Evolutionary conservation across 768 basidiomycete species (phyloP), one percentile per base, ranked within the genome.

Genomic region (Leccinum barrowsii): DNA sequence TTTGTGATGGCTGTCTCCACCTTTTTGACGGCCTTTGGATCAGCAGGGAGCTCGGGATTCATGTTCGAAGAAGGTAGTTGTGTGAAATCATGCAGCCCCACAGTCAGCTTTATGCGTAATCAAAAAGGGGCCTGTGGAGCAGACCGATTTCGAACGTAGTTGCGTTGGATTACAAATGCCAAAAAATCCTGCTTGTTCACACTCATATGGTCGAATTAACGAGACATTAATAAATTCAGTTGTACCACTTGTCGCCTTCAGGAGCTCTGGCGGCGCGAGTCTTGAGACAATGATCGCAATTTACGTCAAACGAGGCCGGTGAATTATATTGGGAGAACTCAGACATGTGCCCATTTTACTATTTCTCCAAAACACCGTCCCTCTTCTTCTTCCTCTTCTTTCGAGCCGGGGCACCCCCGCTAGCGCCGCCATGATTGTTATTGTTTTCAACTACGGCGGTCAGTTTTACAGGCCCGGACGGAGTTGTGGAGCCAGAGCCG

Each of bases 1-100:
- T 76, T 76, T 4, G 73, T 63, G 35, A 83, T 69, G 17, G 71
- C 69, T 56, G 78, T 81, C 66, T 84, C 81, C 50, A 76, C 56
- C 63, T 75, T 70, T 64, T 76, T 77, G 46, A 75, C 50, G 7
- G 73, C 66, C 57, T 65, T 66, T 54, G 60, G 66, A 61, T 64
- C 69, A 26, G 55, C 5, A 50, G 64, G 61, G 47, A 64, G 19
- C 55, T 59, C 48, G 5, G 61, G 5, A 32, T 55, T 59, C 74
- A 76, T 73, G 57, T 54, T 57, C 53, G 21, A 21, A 37, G 42
- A 44, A 11, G n/a, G 7, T 48, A 2, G 24, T 24, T 46, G 34
- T 28, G 8, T 17, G 37, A 17, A n/a, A 28, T 19, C 7, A 21
- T 37, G 10, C 24, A 44, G n/a, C 15, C 15, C 17, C 21, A 19